A percentile compares a stretch with the other conserved stretches of the same genome.
These are phyloP conservation scores for Serendipita vermifera DNA, from an alignment of 768 basidiomycete genomes.

Conservation along the genomic window DNA sequence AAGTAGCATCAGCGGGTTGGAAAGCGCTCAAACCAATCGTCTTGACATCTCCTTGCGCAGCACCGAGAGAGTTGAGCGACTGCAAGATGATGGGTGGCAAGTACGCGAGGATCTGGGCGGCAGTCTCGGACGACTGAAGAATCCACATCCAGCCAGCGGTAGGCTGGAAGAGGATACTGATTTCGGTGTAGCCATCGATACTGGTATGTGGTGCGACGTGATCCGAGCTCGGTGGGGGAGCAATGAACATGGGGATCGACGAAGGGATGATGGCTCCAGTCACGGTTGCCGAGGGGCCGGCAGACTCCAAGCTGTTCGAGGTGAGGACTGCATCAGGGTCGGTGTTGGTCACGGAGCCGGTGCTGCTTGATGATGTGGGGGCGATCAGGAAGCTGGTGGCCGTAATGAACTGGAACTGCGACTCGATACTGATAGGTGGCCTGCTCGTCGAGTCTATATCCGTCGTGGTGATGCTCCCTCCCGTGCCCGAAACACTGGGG, in stretches of 20 bases:
- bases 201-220: slow-evolving; percentile 18
- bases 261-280: slow-evolving; percentile 36
- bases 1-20: slow-evolving; percentile 43
- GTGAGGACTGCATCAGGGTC: slow-evolving; percentile 30
- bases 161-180: slow-evolving; percentile 52
- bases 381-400: not conserved
- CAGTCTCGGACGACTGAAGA: slow-evolving; percentile 38
- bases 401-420: not conserved
- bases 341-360: slow-evolving; percentile 18
- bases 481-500: not conserved
- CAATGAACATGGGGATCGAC: slow-evolving; percentile 49
- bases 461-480: not conserved
- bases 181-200: slow-evolving; percentile 32
- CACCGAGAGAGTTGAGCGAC: slow-evolving; percentile 31
- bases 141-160: slow-evolving; percentile 60
- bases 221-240: slow-evolving; percentile 25
- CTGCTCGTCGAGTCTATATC: not conserved
- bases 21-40: slow-evolving; percentile 57
- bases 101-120: slow-evolving; percentile 66
- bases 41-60: slow-evolving; percentile 29
- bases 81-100: slow-evolving; percentile 40
- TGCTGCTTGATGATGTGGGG: not conserved
- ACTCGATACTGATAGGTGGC: not conserved
- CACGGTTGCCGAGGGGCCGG: slow-evolving; percentile 20
- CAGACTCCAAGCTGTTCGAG: slow-evolving; percentile 19